A percentile compares a stretch with the other conserved stretches of the same genome.
phyloP scores from a whole-genome alignment of 352 stramenopile genomes.

The Pythium periplocum region DNA sequence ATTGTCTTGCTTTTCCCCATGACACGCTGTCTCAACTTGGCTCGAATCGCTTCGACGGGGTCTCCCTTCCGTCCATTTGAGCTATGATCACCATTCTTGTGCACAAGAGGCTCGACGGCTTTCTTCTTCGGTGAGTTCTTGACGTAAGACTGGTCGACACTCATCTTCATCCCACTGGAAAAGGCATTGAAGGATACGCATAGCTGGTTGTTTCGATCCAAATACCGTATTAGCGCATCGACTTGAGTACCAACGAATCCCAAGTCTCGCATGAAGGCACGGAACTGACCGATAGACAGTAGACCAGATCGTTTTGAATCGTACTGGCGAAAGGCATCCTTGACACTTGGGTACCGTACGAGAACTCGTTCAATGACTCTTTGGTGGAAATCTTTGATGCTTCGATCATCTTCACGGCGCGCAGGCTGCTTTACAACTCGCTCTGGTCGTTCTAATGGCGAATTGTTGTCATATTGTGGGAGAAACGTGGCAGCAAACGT shows the following conservation, averaged over 20 bases:
- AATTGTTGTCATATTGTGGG: neutral
- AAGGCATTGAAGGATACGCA: conserved; percentile 54
- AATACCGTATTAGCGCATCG: conserved; percentile 40
- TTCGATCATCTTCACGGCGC: conserved; percentile 13
- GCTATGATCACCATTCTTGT: conserved; percentile 21
- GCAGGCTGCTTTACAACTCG: neutral
- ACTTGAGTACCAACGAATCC: conserved; percentile 45
- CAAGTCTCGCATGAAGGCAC: conserved; percentile 43
- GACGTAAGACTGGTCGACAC: conserved; percentile 35
- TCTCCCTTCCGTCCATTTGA: conserved; percentile 18
- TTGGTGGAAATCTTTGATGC: conserved; percentile 33
- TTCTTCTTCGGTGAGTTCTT: conserved; percentile 42
- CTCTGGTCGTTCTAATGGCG: conserved; percentile 4
- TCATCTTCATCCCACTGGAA: conserved; percentile 30
- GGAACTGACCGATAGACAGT: conserved; percentile 40
- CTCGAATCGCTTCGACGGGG: conserved; percentile 50
- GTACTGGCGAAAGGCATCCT: conserved; percentile 65
- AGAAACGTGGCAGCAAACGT: conserved; percentile 23
- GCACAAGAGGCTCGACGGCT: conserved; percentile 21
- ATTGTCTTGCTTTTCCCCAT: conserved; percentile 74
- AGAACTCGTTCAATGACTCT: conserved; percentile 55
- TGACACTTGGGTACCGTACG: conserved; percentile 44
- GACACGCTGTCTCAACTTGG: conserved; percentile 51
- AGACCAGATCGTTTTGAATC: conserved; percentile 41
- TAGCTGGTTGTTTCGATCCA: conserved; percentile 29